phyloP scores from a whole-genome alignment of 148 eudicot species.

The Bassia scoparia region DNA sequence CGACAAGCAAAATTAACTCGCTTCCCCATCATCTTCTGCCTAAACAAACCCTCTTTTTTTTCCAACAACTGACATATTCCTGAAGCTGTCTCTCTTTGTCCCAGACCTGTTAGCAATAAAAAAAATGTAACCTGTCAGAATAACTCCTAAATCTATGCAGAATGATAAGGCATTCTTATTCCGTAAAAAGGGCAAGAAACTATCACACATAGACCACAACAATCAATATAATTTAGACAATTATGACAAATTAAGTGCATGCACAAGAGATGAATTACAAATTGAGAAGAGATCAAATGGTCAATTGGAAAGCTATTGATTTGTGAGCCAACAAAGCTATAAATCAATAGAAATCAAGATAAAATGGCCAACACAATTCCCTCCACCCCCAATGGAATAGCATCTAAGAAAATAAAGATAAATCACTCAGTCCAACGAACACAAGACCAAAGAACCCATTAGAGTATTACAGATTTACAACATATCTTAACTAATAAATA shows the following conservation, averaged over 20 bases:
- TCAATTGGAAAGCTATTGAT: too few species aligned
- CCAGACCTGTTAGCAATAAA: slow-evolving; percentile 40
- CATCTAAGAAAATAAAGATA: too few species aligned
- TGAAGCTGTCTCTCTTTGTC: slow-evolving; percentile 45
- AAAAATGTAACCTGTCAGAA: slow-evolving; percentile 7
- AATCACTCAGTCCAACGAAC: too few species aligned
- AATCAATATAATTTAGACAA: not conserved
- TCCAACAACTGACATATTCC: slow-evolving; percentile 95
- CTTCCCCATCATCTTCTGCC: slow-evolving; percentile 99
- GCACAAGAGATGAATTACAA: not conserved
- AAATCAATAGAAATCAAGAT: too few species aligned
- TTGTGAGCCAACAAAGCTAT: too few species aligned
- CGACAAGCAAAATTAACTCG: slow-evolving; percentile 96
- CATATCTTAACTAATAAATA: too few species aligned
- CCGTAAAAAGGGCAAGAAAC: not conserved
- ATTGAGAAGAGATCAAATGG: not conserved
- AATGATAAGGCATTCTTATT: not conserved
- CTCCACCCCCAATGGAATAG: too few species aligned
- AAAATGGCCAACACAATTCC: too few species aligned
- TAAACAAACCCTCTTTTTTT: slow-evolving; percentile 91
- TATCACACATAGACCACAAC: not conserved
- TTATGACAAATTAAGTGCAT: not conserved
- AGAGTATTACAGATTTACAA: too few species aligned
- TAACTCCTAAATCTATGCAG: not conserved
- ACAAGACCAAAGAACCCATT: too few species aligned